Conservation (phyloP, 805 yeast genomes). For the Metschnikowia kofuensis region DNA sequence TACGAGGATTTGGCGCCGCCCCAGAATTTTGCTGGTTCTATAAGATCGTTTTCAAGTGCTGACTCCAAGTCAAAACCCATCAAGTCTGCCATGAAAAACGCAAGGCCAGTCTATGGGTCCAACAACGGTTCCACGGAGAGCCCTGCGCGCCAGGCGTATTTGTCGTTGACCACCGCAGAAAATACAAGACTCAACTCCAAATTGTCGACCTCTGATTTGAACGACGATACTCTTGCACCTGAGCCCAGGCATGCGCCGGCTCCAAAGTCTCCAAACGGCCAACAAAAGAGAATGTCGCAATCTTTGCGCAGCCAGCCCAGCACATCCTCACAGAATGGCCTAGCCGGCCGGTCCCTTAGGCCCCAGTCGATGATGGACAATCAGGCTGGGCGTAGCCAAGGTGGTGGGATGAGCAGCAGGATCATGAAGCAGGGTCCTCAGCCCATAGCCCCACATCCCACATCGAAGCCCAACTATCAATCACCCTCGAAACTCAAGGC, state of each 20-base stretch:
- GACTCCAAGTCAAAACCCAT: constrained; percentile 26
- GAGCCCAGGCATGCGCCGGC: constrained; percentile 6
- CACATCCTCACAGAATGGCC: constrained; percentile 15
- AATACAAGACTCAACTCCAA: constrained; percentile 73
- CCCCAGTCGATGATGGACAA: constrained; percentile 28
- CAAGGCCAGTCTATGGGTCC: constrained; percentile 23
- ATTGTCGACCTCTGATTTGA: constrained; percentile 41
- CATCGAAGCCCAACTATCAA: constrained; percentile 33
- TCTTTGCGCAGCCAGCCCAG: constrained; percentile 28
- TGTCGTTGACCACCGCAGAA: constrained; percentile 73
- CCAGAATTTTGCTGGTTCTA: constrained; percentile 26
- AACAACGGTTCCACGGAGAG: constrained; percentile 9
- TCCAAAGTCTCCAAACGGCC: constrained; percentile 6
- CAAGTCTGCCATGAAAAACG: constrained; percentile 51
- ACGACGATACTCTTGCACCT: constrained; percentile 16
- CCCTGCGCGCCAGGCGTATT: constrained; percentile 61
- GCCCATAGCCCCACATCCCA: constrained; percentile 41
- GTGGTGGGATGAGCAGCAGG: constrained; percentile 29
- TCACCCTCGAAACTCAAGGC: constrained; percentile 44
- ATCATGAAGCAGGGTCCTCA: constrained; percentile 24
- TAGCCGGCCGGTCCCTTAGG: constrained; percentile 30
- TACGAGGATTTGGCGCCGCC: constrained; percentile 15
- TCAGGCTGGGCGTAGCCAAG: constrained; percentile 1
- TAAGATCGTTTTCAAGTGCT: constrained; percentile 25
- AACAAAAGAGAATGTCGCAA: constrained; percentile 23